Percentiles rank a stretch among this genome's conserved stretches.
Conservation (phyloP, 768 basidiomycete species). For the Russula lepida region DNA sequence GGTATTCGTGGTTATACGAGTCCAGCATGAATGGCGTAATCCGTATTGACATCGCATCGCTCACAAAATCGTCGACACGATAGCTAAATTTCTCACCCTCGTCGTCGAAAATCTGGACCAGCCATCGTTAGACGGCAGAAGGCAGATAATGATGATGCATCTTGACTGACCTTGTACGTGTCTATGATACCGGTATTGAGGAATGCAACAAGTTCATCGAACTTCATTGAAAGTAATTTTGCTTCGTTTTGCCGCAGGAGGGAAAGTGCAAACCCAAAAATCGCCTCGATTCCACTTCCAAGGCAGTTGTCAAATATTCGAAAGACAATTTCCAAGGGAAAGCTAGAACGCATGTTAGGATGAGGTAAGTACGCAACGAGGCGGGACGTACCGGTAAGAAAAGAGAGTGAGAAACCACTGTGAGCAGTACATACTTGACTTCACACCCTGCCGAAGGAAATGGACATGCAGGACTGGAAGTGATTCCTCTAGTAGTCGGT, state of each 20-base stretch:
- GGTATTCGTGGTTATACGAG: conserved; percentile 79
- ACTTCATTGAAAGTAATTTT: conserved; percentile 66
- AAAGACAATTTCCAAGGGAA: conserved; percentile 89
- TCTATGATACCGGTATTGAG: conserved; percentile 79
- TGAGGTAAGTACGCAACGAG: background rate
- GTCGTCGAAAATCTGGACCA: background rate
- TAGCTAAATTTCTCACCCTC: conserved; percentile 33
- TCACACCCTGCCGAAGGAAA: conserved; percentile 87
- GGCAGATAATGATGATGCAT: background rate
- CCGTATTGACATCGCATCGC: conserved; percentile 73
- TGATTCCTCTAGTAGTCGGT: conserved; percentile 86
- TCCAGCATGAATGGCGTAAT: conserved; percentile 98
- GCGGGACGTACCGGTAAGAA: conserved; percentile 66
- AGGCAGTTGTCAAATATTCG: conserved; percentile 95
- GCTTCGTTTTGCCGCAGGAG: conserved; percentile 86
- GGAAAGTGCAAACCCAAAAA: conserved; percentile 89
- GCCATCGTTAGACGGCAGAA: background rate
- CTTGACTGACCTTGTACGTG: conserved; percentile 49
- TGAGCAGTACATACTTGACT: conserved; percentile 96
- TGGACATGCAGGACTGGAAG: conserved; percentile 90
- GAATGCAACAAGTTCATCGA: conserved; percentile 84
- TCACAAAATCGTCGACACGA: conserved; percentile 73
- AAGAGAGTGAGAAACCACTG: conserved; percentile 99
- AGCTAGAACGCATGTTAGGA: conserved; percentile 39
- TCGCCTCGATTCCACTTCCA: conserved; percentile 94